Percentiles rank a stretch among this genome's conserved stretches.
phyloP scores from a whole-genome alignment of 768 basidiomycete species.

The Mycena alexandri region DNA sequence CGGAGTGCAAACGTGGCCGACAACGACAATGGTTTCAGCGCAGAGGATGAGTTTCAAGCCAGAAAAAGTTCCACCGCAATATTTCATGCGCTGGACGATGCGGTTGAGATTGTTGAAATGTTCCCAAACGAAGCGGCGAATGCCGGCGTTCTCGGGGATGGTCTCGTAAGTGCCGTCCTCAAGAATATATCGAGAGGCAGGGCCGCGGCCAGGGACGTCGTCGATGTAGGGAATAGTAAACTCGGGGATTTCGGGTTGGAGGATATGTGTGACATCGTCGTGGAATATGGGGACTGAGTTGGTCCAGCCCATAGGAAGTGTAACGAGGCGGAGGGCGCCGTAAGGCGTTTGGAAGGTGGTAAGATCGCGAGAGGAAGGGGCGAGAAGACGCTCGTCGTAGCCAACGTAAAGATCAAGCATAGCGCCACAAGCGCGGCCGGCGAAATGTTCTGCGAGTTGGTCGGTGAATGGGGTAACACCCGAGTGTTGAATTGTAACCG shows the following conservation, averaged over 20 bases:
- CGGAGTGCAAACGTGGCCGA: slow-evolving; percentile 4
- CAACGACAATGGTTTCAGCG: background rate
- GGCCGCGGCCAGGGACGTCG: too few relatives aligned
- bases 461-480: too few relatives aligned
- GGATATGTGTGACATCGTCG: slow-evolving; percentile 51
- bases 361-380: too few relatives aligned
- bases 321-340: slow-evolving; percentile 43
- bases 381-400: too few relatives aligned
- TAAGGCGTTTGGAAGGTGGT: slow-evolving; percentile 56
- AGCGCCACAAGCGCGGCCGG: too few relatives aligned
- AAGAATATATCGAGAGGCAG: slow-evolving; percentile 5
- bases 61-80: slow-evolving; percentile 46
- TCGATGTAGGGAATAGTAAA: slow-evolving; percentile 54
- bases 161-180: slow-evolving; percentile 26
- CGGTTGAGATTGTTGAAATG: slow-evolving; percentile 51
- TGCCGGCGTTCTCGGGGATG: slow-evolving; percentile 44
- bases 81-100: slow-evolving; percentile 48
- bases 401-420: too few relatives aligned
- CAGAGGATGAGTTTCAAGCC: slow-evolving; percentile 31
- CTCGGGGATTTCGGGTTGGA: slow-evolving; percentile 56
- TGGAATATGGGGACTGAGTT: slow-evolving; percentile 56
- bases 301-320: slow-evolving; percentile 56
- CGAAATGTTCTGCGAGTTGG: too few relatives aligned
- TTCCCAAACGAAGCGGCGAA: slow-evolving; percentile 51
- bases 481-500: too few relatives aligned